A percentile compares a stretch with the other conserved stretches of the same genome.
Conservation (phyloP, 169 alveolate species). For the Cryptosporidium parvum region DNA sequence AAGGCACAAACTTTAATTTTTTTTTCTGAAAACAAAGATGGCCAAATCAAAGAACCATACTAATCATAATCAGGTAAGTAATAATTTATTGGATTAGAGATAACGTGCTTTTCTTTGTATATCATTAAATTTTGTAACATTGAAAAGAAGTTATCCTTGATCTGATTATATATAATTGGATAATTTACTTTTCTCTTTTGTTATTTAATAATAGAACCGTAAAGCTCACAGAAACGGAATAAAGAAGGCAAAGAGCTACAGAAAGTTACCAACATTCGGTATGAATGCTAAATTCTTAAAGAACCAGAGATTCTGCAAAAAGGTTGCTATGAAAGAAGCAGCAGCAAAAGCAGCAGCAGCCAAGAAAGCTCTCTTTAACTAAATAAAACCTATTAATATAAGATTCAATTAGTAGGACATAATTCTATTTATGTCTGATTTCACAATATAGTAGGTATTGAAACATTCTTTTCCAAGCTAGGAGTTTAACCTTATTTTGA, state of each 20-base stretch:
- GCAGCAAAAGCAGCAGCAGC: conserved; percentile 68
- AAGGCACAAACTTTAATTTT: neutral
- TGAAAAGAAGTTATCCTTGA: neutral
- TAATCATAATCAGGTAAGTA: conserved; percentile 88
- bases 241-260: conserved; percentile 82
- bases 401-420: neutral
- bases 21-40: conserved; percentile 76
- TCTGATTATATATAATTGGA: too few species aligned
- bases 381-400: neutral
- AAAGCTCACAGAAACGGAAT: conserved; percentile 91
- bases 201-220: conserved; percentile 79
- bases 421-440: neutral
- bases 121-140: neutral
- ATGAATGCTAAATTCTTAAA: conserved; percentile 87
- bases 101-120: neutral
- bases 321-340: conserved; percentile 81
- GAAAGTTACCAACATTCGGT: conserved; percentile 87
- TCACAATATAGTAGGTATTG: conserved; percentile 8
- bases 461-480: neutral
- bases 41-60: conserved; percentile 92
- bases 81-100: neutral
- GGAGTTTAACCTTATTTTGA: conserved; percentile 1
- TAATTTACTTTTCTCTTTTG: neutral
- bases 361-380: conserved; percentile 44
- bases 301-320: conserved; percentile 87